Evolutionary conservation across 2,329 filamentous ascomycete species (phyloP).

Genomic region (Pseudopyrenochaeta lycopersici): DNA sequence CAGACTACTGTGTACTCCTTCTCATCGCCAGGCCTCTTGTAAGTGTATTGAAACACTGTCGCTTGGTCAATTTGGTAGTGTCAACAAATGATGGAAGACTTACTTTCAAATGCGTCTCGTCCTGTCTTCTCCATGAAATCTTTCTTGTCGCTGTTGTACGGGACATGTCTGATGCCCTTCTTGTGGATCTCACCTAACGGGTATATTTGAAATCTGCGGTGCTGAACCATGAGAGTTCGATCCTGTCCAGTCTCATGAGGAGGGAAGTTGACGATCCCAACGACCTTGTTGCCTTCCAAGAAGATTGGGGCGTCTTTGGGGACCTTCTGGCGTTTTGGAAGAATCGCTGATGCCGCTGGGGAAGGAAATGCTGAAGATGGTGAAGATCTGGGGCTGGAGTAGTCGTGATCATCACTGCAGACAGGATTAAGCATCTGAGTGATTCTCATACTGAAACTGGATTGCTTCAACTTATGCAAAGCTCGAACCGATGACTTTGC

Average conservation of each 20-base stretch:
- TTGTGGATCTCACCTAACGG: constrained; percentile 68
- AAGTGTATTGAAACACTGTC: constrained; percentile 84
- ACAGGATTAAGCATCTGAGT: constrained; percentile 52
- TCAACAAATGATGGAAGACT: constrained; percentile 23
- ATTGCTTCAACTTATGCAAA: constrained; percentile 4
- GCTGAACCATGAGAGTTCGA: constrained; percentile 63
- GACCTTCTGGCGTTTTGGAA: constrained; percentile 62
- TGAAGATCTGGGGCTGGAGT: constrained; percentile 22
- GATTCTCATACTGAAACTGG: constrained; percentile 47
- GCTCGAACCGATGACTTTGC: constrained; percentile 10
- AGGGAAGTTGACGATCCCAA: constrained; percentile 75
- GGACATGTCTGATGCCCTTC: constrained; percentile 72
- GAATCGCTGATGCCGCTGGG: constrained; percentile 7
- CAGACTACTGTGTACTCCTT: constrained; percentile 83
- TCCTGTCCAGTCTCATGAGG: constrained; percentile 72
- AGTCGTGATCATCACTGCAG: constrained; percentile 23
- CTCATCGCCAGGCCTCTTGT: constrained; percentile 71
- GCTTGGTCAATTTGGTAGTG: constrained; percentile 13
- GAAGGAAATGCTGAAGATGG: constrained; percentile 15
- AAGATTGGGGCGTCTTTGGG: constrained; percentile 72
- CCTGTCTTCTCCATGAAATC: constrained; percentile 86
- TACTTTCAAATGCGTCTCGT: constrained; percentile 88
- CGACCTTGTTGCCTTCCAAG: constrained; percentile 64
- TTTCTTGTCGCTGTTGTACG: constrained; percentile 95
- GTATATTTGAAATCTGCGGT: constrained; percentile 71